Conservation (phyloP, 345 rosid species). For the Excoecaria agallocha region DNA sequence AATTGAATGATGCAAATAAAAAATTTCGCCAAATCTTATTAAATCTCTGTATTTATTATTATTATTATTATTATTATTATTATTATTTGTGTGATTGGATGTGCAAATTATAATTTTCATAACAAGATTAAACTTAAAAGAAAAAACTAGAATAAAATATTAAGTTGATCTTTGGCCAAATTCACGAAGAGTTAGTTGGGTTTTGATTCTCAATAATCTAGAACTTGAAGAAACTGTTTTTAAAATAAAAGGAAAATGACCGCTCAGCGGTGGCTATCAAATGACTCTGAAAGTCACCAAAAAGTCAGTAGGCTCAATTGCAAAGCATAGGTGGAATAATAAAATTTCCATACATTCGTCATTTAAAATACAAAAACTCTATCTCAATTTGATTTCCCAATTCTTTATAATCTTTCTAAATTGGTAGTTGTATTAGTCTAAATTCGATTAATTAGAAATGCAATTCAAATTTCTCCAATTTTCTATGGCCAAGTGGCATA, state of each 20-base stretch:
- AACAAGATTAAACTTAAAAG: not conserved
- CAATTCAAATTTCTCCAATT: not conserved
- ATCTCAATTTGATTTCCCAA: not conserved
- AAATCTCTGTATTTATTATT: too few species aligned
- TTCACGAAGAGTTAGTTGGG: conserved; percentile 18
- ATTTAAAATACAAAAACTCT: not conserved
- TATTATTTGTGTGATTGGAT: too few species aligned
- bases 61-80: too few species aligned
- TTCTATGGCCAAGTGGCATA: too few species aligned
- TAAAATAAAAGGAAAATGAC: conserved; percentile 12
- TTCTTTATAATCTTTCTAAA: not conserved
- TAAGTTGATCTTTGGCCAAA: not conserved
- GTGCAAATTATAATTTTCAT: too few species aligned
- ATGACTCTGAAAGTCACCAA: not conserved
- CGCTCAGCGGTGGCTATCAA: conserved; percentile 10
- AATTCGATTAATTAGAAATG: not conserved
- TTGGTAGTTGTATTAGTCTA: not conserved
- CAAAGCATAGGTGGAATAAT: not conserved
- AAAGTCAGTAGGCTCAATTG: conserved; percentile 11
- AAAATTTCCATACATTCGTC: not conserved
- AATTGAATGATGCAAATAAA: too few species aligned
- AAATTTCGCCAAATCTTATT: too few species aligned
- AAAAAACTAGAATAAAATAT: not conserved
- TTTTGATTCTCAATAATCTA: conserved; percentile 18
- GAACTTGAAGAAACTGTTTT: too few species aligned